Base-by-base conservation (phyloP, 1,139 yeast species). In the Blastobotrys illinoisensis region DNA sequence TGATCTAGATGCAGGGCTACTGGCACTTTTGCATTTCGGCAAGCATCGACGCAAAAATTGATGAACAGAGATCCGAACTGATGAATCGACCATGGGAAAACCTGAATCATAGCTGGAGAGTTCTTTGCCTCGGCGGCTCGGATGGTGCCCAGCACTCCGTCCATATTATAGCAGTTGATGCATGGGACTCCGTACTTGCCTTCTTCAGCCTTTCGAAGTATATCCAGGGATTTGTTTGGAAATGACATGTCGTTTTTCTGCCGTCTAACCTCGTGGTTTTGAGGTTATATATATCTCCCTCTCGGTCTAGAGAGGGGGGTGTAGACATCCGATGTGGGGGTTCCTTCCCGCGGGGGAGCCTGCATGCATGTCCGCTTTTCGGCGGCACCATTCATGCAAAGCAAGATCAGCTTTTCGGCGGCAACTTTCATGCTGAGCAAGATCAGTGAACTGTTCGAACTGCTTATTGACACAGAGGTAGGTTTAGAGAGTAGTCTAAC, bases 71-170 rank as follows among this genome's bases (percentile, higher is more conserved):
- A 59, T 19, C 67, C 68, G 26, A 64, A 66, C 51, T 62, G 60
- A 43, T 64, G 66, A 49, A 65, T 59, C 9, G 67, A 62, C 67
- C 68, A 65, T 7, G 68, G 68, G 54, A 65, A 65, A 47, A 65
- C 62, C 54, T 65, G 67, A 32, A 65, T 60, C 46, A 65, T 65
- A 11, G 64, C 68, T 3, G 68, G 68, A 36, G 67, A 56, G 49
- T 60, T 57, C 52, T 56, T 53, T 26, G 50, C 55, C 56, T 64
- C 67, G 16, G 68, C 68, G 3, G 68, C 68, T 40, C 55, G 52
- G 51, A 65, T 60, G 23, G 66, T 57, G 13, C 64, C 68, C 21
- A 64, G 46, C 44, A 65, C 58, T 14, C 62, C 67, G 44, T 65
- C 68, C 44, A 61, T 54, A 49, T 64, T 65, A 59, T 65, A 65